Evolutionary conservation across 1,284 basidiomycete genomes (phyloP).

Genomic region (Pyrrhoderma noxium): DNA sequence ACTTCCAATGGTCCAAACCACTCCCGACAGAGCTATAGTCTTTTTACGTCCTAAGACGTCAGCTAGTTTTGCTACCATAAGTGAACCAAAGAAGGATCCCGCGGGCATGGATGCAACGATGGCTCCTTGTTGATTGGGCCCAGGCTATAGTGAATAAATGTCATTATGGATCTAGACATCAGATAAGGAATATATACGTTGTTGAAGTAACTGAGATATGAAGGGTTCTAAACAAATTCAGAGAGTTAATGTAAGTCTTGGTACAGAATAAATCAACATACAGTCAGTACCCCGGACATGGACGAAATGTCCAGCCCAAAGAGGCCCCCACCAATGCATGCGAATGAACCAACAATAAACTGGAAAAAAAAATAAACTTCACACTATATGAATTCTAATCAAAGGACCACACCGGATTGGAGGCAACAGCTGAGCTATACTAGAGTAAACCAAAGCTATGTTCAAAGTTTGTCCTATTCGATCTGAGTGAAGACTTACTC

Average conservation of each 20-base stretch:
- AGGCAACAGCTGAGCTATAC: slow-evolving; percentile 33
- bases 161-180: slow-evolving; percentile 1
- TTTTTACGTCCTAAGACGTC: slow-evolving; percentile 61
- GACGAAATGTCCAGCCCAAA: slow-evolving; percentile 76
- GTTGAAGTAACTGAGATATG: slow-evolving; percentile 45
- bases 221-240: slow-evolving; percentile 39
- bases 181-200: slow-evolving; percentile 29
- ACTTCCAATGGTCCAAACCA: slow-evolving; percentile 68
- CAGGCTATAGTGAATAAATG: slow-evolving; percentile 31
- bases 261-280: slow-evolving; percentile 26
- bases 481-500: too few relatives aligned
- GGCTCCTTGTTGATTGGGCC: slow-evolving; percentile 54
- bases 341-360: slow-evolving; percentile 69
- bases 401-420: slow-evolving; percentile 27
- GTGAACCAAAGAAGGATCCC: slow-evolving; percentile 53
- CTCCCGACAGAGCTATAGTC: slow-evolving; percentile 53
- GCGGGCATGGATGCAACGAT: slow-evolving; percentile 77
- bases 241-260: background rate
- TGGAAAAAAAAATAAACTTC: background rate
- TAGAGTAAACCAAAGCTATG: slow-evolving; percentile 25
- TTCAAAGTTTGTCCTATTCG: too few relatives aligned
- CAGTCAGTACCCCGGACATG: slow-evolving; percentile 72
- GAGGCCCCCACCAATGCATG: slow-evolving; percentile 72
- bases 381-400: background rate
- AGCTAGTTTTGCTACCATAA: slow-evolving; percentile 53